Percentiles rank a stretch among this genome's conserved stretches.
Evolutionary conservation across 2,329 filamentous ascomycete genomes (phyloP).

Genomic region (Scytalidium lignicola): DNA sequence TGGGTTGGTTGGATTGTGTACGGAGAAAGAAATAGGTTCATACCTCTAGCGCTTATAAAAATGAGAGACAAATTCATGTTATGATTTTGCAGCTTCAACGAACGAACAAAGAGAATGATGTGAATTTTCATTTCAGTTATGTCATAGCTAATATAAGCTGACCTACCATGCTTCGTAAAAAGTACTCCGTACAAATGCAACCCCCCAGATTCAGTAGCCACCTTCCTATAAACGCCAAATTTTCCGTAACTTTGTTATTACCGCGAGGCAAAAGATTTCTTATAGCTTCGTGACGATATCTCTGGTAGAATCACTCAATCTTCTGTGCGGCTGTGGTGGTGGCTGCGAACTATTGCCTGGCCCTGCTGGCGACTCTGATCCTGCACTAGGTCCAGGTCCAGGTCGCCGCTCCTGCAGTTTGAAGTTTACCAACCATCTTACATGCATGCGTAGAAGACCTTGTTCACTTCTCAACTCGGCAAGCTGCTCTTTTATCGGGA

Average conservation of each 20-base stretch:
- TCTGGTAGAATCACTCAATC: constrained; percentile 18
- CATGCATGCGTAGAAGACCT: constrained; percentile 29
- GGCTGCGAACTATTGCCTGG: constrained; percentile 8
- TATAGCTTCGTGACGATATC: constrained; percentile 21
- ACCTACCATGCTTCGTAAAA: too few species aligned
- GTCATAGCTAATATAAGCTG: too few species aligned
- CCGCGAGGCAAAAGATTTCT: background rate
- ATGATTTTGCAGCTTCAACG: too few species aligned
- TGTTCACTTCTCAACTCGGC: constrained; percentile 38
- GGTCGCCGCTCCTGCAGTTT: constrained; percentile 23
- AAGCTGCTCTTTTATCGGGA: constrained; percentile 59
- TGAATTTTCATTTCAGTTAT: too few species aligned
- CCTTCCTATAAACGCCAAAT: background rate
- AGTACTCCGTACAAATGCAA: constrained; percentile 1
- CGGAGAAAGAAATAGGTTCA: too few species aligned
- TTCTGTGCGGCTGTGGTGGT: constrained; percentile 6
- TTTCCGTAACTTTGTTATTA: background rate
- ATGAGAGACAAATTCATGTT: too few species aligned
- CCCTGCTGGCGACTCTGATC: constrained; percentile 13
- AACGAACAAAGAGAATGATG: too few species aligned
- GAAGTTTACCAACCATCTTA: constrained; percentile 29
- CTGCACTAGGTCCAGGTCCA: constrained; percentile 7
- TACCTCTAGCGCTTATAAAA: too few species aligned
- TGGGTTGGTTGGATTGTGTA: too few species aligned
- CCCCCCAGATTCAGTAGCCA: too few species aligned